Percentiles rank a stretch among this genome's conserved stretches.
Evolutionary conservation across 2,329 filamentous ascomycete species (phyloP).

Genomic region (Nemania bipapillata): DNA sequence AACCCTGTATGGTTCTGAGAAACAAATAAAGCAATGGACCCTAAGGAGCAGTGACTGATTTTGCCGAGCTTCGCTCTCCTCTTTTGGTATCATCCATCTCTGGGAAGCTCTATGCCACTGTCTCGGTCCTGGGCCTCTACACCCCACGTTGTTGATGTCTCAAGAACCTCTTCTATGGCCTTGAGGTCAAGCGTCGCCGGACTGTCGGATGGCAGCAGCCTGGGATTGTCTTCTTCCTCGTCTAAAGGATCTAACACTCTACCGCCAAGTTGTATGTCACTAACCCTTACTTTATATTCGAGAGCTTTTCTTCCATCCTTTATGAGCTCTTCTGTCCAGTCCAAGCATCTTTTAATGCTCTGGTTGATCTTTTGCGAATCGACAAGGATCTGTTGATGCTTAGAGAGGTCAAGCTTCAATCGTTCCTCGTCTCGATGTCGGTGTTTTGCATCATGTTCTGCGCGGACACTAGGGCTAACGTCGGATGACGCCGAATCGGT

Average conservation of each 20-base stretch:
- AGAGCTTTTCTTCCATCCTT: constrained; percentile 88
- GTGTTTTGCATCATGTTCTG: constrained; percentile 61
- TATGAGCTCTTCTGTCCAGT: constrained; percentile 90
- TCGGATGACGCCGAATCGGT: constrained; percentile 55
- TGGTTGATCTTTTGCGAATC: constrained; percentile 97
- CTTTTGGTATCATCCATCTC: constrained; percentile 52
- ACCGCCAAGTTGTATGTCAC: constrained; percentile 83
- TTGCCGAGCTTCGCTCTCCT: constrained; percentile 9
- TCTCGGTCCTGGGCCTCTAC: constrained; percentile 60
- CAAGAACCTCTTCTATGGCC: constrained; percentile 31
- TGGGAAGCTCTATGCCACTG: constrained; percentile 63
- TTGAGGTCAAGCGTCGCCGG: constrained; percentile 40
- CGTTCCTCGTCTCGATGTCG: constrained; percentile 82
- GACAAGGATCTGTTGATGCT: constrained; percentile 86
- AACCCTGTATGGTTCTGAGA: constrained; percentile 20
- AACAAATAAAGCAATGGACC: constrained; percentile 23
- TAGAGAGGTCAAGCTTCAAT: constrained; percentile 83
- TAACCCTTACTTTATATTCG: constrained; percentile 80
- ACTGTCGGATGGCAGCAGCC: constrained; percentile 42
- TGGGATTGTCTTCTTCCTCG: constrained; percentile 54
- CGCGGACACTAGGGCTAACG: constrained; percentile 55
- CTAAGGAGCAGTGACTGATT: constrained; percentile 33
- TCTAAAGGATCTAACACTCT: constrained; percentile 77
- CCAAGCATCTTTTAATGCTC: constrained; percentile 87
- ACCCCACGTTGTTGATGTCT: constrained; percentile 43